These are phyloP conservation scores for Salicornia ramosissima DNA, from an alignment of 148 eudicot species.

Conservation along the genomic window DNA sequence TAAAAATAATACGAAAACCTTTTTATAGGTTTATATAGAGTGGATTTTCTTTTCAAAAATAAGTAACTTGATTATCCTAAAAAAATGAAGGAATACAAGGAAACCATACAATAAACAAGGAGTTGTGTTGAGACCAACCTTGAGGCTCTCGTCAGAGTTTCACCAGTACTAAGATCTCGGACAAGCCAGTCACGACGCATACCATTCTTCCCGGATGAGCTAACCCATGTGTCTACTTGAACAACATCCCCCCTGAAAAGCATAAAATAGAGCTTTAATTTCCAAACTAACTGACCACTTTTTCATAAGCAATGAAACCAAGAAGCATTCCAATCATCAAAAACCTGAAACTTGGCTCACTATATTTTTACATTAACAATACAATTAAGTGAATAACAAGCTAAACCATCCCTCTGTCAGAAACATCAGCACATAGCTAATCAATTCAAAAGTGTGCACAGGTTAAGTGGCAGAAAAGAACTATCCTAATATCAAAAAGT, in stretches of 20 bases:
- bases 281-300: neutral
- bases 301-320: neutral
- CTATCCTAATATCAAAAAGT: neutral
- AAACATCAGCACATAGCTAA: neutral
- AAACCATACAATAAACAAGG: neutral
- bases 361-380: neutral
- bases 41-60: neutral
- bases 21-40: neutral
- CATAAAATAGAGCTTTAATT: neutral
- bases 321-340: neutral
- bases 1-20: neutral
- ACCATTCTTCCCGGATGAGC: constrained; percentile 88
- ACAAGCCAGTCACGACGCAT: constrained; percentile 95
- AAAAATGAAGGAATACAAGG: neutral
- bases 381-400: neutral
- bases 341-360: neutral
- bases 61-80: neutral
- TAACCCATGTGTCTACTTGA: constrained; percentile 96
- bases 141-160: constrained; percentile 82
- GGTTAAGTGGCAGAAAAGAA: neutral
- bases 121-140: too few relatives aligned
- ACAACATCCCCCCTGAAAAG: constrained; percentile 87
- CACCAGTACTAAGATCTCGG: constrained; percentile 75
- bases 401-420: neutral
- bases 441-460: neutral